Conservation (phyloP, 306 rosid genomes). For the Fragaria iinumae region DNA sequence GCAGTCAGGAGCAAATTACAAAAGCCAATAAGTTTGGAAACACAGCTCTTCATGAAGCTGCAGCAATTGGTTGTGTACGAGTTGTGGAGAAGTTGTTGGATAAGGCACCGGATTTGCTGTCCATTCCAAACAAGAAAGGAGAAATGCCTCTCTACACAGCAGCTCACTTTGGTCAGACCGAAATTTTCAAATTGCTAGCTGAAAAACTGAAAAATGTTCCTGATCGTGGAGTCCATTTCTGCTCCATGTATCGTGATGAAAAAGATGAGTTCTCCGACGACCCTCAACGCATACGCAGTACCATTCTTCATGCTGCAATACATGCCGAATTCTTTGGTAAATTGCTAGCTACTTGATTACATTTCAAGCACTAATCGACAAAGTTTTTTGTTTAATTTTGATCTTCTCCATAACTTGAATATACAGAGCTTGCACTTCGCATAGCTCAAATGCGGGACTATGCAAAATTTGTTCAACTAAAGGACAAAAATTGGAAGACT, state of each 20-base stretch:
- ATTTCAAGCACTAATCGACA: no score
- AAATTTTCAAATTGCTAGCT: neutral
- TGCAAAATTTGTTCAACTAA: neutral
- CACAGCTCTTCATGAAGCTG: conserved; percentile 24
- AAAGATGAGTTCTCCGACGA: neutral
- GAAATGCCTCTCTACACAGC: conserved; percentile 23
- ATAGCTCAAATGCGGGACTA: neutral
- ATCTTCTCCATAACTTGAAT: neutral
- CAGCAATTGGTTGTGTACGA: neutral
- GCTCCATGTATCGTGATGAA: neutral
- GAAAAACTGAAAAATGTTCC: neutral
- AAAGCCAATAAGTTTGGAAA: neutral
- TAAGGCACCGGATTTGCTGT: neutral
- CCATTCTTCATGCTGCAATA: conserved; percentile 18
- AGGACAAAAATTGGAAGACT: neutral
- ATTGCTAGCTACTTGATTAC: no score
- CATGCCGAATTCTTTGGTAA: conserved; percentile 23
- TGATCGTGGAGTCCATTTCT: neutral
- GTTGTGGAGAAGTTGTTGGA: neutral
- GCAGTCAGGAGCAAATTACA: neutral
- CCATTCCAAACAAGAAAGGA: neutral
- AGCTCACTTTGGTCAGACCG: neutral
- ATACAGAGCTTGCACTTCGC: conserved; percentile 19
- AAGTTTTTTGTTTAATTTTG: neutral
- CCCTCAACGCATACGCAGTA: neutral